These are phyloP conservation scores for Scenedesmus sp. DNA, from an alignment of 163 green algal genomes.

Conservation along the genomic window DNA sequence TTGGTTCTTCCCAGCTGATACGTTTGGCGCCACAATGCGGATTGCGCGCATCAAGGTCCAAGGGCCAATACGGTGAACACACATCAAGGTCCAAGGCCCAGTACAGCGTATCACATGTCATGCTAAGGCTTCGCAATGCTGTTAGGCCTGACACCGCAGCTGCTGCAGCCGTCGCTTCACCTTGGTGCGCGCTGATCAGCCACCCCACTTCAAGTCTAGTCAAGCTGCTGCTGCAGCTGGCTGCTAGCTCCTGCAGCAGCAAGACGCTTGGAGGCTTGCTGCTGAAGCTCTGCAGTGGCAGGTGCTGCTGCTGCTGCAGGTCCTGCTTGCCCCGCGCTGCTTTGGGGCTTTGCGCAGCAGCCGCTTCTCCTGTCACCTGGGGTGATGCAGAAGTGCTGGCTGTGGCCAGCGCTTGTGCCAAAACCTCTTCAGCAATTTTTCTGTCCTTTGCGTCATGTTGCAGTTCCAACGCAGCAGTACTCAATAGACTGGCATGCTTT, in stretches of 20 bases:
- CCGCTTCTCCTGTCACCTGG: too few species aligned
- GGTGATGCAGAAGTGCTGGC: neutral
- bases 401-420: neutral
- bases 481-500: neutral
- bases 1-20: neutral
- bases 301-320: neutral
- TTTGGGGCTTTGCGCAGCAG: neutral
- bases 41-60: too few species aligned
- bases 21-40: neutral
- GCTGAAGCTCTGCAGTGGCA: neutral
- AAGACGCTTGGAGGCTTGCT: neutral
- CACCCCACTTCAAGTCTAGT: neutral
- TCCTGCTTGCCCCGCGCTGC: neutral
- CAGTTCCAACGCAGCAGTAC: neutral
- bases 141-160: neutral
- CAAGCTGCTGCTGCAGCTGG: neutral
- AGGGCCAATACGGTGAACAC: too few species aligned
- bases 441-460: neutral
- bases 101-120: neutral
- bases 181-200: neutral
- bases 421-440: neutral
- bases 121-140: neutral
- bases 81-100: too few species aligned
- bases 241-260: neutral
- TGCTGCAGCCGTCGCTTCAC: neutral